Conservation (phyloP, 2,329 filamentous ascomycete species). For the Penicillium griseofulvum region DNA sequence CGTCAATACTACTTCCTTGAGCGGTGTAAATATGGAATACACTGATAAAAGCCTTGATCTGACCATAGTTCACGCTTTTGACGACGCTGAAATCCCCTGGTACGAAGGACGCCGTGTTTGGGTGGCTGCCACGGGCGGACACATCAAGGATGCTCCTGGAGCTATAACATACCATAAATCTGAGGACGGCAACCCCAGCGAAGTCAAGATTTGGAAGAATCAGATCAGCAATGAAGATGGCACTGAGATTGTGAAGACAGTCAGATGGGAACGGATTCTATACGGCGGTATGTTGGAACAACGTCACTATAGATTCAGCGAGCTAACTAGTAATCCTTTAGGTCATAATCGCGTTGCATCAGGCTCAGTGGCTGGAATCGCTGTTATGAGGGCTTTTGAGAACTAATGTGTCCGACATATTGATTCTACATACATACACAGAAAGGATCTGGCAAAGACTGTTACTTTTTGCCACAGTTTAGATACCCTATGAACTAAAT, state of each 20-base stretch:
- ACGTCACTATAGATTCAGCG: not conserved
- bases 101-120: constrained; percentile 45
- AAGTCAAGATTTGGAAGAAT: constrained; percentile 42
- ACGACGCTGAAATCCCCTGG: constrained; percentile 81
- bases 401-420: constrained; percentile 13
- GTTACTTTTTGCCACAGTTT: not conserved
- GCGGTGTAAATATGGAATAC: constrained; percentile 54
- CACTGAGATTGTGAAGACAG: constrained; percentile 32
- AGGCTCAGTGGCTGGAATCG: constrained; percentile 38
- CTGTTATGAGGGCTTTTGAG: constrained; percentile 41
- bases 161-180: constrained; percentile 28
- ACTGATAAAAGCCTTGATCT: constrained; percentile 58
- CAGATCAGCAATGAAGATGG: constrained; percentile 17
- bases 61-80: constrained; percentile 72
- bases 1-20: constrained; percentile 26
- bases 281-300: constrained; percentile 41
- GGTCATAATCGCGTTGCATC: constrained; percentile 44
- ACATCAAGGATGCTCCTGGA: constrained; percentile 26
- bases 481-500: not conserved
- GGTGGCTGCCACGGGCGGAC: constrained; percentile 36
- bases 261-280: constrained; percentile 45
- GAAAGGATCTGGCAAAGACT: too few relatives aligned
- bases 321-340: constrained; percentile 12
- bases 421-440: not conserved
- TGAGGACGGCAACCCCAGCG: constrained; percentile 30